phyloP scores from a whole-genome alignment of 2,329 filamentous ascomycete genomes.

The Ceratocystis alfenasii region DNA sequence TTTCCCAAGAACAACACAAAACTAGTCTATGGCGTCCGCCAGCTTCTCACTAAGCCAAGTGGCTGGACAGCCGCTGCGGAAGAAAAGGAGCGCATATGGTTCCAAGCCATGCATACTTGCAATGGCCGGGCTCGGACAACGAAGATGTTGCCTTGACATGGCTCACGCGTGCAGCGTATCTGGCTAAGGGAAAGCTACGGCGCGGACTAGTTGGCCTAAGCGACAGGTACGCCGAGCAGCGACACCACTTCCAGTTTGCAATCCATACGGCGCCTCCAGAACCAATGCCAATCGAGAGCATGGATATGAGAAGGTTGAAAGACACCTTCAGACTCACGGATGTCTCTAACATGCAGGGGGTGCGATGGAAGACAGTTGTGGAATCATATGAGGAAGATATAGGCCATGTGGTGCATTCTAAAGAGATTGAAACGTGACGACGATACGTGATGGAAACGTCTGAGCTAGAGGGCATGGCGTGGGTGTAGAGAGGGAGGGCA shows the following conservation, averaged over 20 bases:
- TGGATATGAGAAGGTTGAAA: background rate
- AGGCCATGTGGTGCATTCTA: no score
- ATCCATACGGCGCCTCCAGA: background rate
- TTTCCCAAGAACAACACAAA: background rate
- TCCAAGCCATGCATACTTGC: background rate
- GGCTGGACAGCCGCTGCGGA: background rate
- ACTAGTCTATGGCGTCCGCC: background rate
- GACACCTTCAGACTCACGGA: background rate
- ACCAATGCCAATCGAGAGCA: background rate
- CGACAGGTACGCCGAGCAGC: constrained; percentile 35
- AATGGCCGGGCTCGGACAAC: background rate
- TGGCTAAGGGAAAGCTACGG: constrained; percentile 27
- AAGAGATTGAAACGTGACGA: background rate
- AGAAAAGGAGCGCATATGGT: background rate
- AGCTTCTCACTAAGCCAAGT: background rate
- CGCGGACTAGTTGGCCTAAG: constrained; percentile 43
- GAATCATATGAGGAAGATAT: background rate
- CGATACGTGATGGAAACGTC: background rate
- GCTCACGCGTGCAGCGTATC: background rate
- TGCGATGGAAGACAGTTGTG: background rate
- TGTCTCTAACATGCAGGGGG: background rate
- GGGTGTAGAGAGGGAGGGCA: background rate
- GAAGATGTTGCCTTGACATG: background rate
- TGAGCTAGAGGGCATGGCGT: background rate
- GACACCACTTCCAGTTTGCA: constrained; percentile 28